A percentile compares a stretch with the other conserved stretches of the same genome.
Conservation (phyloP, 129 eudicot genomes). For the Erigeron canadensis region DNA sequence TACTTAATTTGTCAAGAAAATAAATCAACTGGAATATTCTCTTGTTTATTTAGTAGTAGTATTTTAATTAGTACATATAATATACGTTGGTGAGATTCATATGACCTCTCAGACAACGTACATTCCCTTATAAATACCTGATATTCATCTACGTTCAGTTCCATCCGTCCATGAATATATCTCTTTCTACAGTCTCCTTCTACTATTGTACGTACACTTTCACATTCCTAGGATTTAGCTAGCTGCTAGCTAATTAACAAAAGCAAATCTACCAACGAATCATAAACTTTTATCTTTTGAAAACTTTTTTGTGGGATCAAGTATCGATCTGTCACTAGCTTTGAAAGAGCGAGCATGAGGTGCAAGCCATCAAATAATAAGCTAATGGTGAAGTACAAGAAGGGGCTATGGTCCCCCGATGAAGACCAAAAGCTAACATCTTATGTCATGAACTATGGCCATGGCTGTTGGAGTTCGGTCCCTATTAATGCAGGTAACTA, state of each 20-base stretch:
- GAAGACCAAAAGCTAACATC: slow-evolving; percentile 7
- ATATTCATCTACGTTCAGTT: too few relatives aligned
- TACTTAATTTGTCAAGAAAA: too few relatives aligned
- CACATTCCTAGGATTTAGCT: too few relatives aligned
- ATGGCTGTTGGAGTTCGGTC: neutral
- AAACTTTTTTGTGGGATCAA: neutral
- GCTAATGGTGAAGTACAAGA: neutral
- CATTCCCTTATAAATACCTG: too few relatives aligned
- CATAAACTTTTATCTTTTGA: neutral
- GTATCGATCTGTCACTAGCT: neutral
- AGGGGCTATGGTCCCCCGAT: slow-evolving; percentile 17
- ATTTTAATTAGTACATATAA: too few relatives aligned
- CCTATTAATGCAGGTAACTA: slow-evolving; percentile 7
- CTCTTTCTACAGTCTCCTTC: too few relatives aligned
- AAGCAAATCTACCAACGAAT: neutral
- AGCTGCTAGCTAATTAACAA: too few relatives aligned
- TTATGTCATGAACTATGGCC: neutral
- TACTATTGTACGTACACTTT: too few relatives aligned
- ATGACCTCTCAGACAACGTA: too few relatives aligned
- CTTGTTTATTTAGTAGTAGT: too few relatives aligned
- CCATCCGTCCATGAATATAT: neutral
- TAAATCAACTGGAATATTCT: too few relatives aligned
- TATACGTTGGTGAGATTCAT: too few relatives aligned
- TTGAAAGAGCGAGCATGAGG: neutral
- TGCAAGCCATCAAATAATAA: neutral